phyloP scores from a whole-genome alignment of 768 basidiomycete genomes.

The Tulasnella sp. region DNA sequence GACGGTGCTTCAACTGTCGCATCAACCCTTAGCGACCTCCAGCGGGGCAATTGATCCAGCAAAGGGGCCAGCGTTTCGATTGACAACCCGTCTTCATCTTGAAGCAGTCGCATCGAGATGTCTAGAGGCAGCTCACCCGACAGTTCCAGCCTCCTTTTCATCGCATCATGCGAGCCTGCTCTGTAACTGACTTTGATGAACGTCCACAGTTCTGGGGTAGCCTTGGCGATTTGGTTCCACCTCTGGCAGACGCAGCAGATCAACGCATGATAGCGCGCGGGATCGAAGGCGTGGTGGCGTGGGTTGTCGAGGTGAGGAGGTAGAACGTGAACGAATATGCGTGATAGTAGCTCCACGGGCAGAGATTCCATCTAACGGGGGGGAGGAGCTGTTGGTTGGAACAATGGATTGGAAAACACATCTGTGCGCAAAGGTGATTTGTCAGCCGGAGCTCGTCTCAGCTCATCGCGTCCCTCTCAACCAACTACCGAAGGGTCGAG shows the following conservation, averaged over 20 bases:
- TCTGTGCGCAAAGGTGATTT: no score
- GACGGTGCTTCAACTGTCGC: background rate
- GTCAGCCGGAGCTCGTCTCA: no score
- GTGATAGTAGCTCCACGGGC: background rate
- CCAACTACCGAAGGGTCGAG: no score
- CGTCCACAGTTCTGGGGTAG: background rate
- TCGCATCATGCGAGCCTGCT: background rate
- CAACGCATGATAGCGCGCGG: background rate
- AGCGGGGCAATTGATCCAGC: background rate
- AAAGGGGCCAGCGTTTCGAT: background rate
- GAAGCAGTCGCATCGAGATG: background rate
- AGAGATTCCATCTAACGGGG: background rate
- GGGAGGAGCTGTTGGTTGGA: no score
- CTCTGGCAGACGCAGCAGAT: background rate
- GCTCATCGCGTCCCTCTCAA: no score
- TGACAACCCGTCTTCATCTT: background rate
- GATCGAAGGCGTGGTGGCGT: background rate
- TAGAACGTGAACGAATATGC: background rate
- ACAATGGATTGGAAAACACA: no score
- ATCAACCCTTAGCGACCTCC: background rate
- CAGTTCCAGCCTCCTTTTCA: background rate
- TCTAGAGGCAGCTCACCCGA: background rate
- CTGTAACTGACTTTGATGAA: background rate
- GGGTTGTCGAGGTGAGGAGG: background rate
- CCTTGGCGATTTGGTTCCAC: background rate